Base-by-base conservation (phyloP, 2,329 filamentous ascomycete species). In the Exophiala phaeomuriformis region DNA sequence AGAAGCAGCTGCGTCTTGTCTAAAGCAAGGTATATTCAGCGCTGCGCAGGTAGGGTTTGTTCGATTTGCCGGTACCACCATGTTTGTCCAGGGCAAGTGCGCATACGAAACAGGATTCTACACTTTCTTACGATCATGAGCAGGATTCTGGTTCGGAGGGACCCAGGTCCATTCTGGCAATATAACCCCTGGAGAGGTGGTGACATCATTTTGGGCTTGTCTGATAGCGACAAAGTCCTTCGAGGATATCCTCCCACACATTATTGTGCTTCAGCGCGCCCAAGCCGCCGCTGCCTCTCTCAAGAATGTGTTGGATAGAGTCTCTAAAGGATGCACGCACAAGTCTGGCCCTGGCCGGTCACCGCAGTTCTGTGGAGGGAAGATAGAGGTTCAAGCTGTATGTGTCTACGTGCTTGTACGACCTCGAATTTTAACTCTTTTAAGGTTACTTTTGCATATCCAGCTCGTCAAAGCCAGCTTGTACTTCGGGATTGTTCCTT, bases 121-220 rank as follows among this genome's bases (percentile, higher is more conserved):
- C 31, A 31, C 35, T 9, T 5, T 35, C 47, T 51, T 33, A 53
- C 40, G 3, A 36, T 44, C 39, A 40, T 35, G 4, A 19, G 12
- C 43, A 60, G 90, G 90, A 0, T 96, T 97, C 64, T 95, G 88
- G 81, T 95, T 90, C 62, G 90, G 90, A 0, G 79, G 85, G 30
- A 73, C 80, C 1, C 76, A 95, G 1, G 82, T 93, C 6, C 73
- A 76, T 6, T 69, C 77, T 1, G 82, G 81, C 1, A 67, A 75
- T 0, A 71, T 81, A 8, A 75, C 73, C 7, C 72, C 88, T 0
- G 86, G 84, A 0, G 75, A 84, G 51, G 80, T 95, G 2, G 69
- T 96, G 42, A 93, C 88, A 0, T 86, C 89, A 0, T 96, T 97
- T 61, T 95, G 93, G 73, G 81, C 87, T 3, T 86, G 85, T 2